phyloP scores from a whole-genome alignment of 352 stramenopile genomes.

The Globisporangium carolinianum region DNA sequence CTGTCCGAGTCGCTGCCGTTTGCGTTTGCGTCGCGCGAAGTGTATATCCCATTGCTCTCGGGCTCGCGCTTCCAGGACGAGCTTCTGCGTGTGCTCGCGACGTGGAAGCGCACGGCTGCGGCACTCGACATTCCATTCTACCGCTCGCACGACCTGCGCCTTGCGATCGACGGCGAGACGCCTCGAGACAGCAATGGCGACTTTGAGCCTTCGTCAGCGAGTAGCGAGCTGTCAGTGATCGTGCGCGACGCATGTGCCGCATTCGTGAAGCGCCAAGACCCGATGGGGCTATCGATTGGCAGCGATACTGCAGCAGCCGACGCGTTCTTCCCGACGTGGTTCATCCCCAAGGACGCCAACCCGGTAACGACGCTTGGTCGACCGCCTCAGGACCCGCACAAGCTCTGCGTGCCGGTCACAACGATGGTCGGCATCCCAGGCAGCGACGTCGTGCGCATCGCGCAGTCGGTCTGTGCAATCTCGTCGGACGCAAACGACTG shows the following conservation, averaged over 20 bases:
- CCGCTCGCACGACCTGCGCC: constrained; percentile 33
- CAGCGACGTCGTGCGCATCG: constrained; percentile 33
- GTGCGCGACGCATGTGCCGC: constrained; percentile 13
- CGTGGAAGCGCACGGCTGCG: constrained; percentile 48
- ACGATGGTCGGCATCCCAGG: constrained; percentile 61
- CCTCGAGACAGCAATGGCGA: constrained; percentile 21
- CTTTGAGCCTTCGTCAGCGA: not conserved
- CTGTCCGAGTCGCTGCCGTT: constrained; percentile 38
- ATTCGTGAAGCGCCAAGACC: constrained; percentile 19
- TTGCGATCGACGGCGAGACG: constrained; percentile 31
- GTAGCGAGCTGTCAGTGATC: constrained; percentile 13
- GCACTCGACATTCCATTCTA: constrained; percentile 45
- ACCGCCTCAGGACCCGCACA: constrained; percentile 21
- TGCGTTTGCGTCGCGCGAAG: constrained; percentile 9
- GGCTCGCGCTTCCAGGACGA: constrained; percentile 62
- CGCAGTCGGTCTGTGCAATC: constrained; percentile 37
- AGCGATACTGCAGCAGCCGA: constrained; percentile 10
- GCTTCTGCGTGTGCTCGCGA: constrained; percentile 39
- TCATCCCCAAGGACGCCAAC: constrained; percentile 49
- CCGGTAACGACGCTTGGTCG: constrained; percentile 30
- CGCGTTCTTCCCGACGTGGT: constrained; percentile 42
- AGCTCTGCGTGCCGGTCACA: constrained; percentile 43
- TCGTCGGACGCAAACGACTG: constrained; percentile 37
- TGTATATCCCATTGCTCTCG: constrained; percentile 53
- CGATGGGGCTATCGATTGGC: too few relatives aligned